phyloP scores from a whole-genome alignment of 768 basidiomycete genomes.

The Pholiota molesta region DNA sequence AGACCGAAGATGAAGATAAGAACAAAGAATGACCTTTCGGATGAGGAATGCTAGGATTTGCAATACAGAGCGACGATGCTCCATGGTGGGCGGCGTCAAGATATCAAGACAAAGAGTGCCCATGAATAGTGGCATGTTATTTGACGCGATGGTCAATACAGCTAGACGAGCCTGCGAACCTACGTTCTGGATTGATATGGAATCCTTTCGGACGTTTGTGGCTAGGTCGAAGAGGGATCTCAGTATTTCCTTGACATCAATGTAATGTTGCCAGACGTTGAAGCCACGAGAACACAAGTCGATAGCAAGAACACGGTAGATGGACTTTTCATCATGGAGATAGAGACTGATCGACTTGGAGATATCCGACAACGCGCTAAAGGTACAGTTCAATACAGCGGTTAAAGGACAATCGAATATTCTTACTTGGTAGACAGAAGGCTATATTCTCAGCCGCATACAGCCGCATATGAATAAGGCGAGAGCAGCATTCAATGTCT shows the following conservation, averaged over 20 bases:
- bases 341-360: slow-evolving; percentile 82
- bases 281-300: slow-evolving; percentile 93
- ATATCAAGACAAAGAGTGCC: slow-evolving; percentile 92
- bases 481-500: slow-evolving; percentile 60
- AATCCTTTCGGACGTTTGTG: slow-evolving; percentile 72
- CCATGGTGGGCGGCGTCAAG: slow-evolving; percentile 69
- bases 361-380: slow-evolving; percentile 79
- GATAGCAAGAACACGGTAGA: slow-evolving; percentile 73
- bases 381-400: slow-evolving; percentile 2
- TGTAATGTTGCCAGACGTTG: slow-evolving; percentile 91
- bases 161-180: slow-evolving; percentile 81
- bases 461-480: slow-evolving; percentile 84
- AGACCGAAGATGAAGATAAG: not conserved
- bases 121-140: slow-evolving; percentile 91
- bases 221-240: slow-evolving; percentile 83
- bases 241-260: slow-evolving; percentile 88
- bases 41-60: slow-evolving; percentile 94
- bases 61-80: slow-evolving; percentile 86
- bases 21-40: slow-evolving; percentile 61
- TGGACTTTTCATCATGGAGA: slow-evolving; percentile 71
- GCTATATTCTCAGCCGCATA: slow-evolving; percentile 79
- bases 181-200: slow-evolving; percentile 66
- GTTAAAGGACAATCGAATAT: not conserved
- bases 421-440: slow-evolving; percentile 67
- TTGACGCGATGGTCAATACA: slow-evolving; percentile 80